These are phyloP conservation scores for Chaetomiaceae sp. DNA, from an alignment of 2,329 filamentous ascomycete species.

Conservation along the genomic window DNA sequence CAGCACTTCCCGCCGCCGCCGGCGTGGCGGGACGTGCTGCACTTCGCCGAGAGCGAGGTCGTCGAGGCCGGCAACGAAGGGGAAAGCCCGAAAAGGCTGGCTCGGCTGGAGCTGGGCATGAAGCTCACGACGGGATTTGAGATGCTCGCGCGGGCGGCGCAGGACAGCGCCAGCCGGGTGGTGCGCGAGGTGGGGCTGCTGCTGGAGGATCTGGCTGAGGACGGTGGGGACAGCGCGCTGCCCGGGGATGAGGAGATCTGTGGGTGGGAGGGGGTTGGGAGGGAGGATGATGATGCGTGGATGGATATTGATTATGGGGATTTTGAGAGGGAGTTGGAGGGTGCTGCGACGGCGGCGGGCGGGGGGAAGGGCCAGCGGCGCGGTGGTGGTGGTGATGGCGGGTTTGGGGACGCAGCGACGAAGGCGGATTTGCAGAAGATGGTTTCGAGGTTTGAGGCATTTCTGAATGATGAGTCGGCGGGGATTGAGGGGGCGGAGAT, in stretches of 20 bases:
- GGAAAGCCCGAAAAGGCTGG: conserved; percentile 23
- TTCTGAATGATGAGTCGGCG: conserved; percentile 78
- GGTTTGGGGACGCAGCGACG: conserved; percentile 58
- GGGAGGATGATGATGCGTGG: conserved; percentile 85
- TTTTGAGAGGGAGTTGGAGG: conserved; percentile 72
- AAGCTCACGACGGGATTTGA: conserved; percentile 88
- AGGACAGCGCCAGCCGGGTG: conserved; percentile 60
- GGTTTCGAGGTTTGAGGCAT: conserved; percentile 87
- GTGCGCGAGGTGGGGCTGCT: conserved; percentile 72
- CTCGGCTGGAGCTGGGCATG: conserved; percentile 67
- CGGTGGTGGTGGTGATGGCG: conserved; percentile 20
- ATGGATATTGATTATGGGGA: conserved; percentile 86
- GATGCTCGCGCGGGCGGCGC: conserved; percentile 66
- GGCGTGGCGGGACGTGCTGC: conserved; percentile 39
- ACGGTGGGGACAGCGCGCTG: conserved; percentile 56
- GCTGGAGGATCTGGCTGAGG: conserved; percentile 67
- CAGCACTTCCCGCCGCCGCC: conserved; percentile 69
- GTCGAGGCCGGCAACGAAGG: conserved; percentile 8
- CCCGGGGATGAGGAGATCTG: conserved; percentile 69
- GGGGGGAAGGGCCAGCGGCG: conserved; percentile 22
- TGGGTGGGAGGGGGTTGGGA: conserved; percentile 54
- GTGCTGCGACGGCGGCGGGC: conserved; percentile 37
- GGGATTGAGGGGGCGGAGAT: conserved; percentile 72
- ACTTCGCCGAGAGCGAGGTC: conserved; percentile 24
- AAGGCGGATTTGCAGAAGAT: conserved; percentile 81